Evolutionary conservation across 805 yeast genomes (phyloP).

Genomic region (Candida dendrica): DNA sequence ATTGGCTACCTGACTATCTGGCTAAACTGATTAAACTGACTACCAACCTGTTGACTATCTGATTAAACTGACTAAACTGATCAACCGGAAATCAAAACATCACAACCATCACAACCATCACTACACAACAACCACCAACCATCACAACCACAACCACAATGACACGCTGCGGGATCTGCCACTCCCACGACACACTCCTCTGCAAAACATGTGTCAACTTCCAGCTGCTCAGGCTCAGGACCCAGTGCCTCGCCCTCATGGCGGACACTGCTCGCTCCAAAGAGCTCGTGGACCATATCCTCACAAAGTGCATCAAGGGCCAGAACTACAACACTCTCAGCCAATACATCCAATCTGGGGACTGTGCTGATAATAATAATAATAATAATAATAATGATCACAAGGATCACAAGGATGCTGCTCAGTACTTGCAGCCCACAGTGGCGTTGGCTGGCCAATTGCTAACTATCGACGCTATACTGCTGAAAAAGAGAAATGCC

Average conservation of each 20-base stretch:
- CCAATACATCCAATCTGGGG: constrained; percentile 2
- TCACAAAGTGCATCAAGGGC: constrained; percentile 10
- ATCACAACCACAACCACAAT: background rate
- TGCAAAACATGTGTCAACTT: constrained; percentile 13
- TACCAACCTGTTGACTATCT: too few relatives aligned
- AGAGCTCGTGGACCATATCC: constrained; percentile 6
- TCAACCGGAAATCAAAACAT: too few relatives aligned
- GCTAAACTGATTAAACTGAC: too few relatives aligned
- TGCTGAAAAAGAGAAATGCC: constrained; percentile 8
- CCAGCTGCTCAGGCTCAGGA: constrained; percentile 7
- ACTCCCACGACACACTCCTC: background rate
- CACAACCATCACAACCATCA: background rate
- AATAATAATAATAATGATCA: background rate
- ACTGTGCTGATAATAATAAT: constrained; percentile 3
- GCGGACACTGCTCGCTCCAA: constrained; percentile 3
- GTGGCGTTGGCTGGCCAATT: constrained; percentile 18
- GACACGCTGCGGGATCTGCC: background rate
- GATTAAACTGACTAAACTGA: too few relatives aligned
- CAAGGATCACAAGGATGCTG: background rate
- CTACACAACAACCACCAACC: background rate
- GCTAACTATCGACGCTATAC: constrained; percentile 15
- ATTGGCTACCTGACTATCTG: too few relatives aligned
- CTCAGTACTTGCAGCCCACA: constrained; percentile 5
- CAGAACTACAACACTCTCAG: constrained; percentile 8
- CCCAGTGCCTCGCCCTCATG: constrained; percentile 9